Evolutionary conservation across 108 stramenopile genomes (phyloP).

Genomic region (Nitzschia inconspicua): DNA sequence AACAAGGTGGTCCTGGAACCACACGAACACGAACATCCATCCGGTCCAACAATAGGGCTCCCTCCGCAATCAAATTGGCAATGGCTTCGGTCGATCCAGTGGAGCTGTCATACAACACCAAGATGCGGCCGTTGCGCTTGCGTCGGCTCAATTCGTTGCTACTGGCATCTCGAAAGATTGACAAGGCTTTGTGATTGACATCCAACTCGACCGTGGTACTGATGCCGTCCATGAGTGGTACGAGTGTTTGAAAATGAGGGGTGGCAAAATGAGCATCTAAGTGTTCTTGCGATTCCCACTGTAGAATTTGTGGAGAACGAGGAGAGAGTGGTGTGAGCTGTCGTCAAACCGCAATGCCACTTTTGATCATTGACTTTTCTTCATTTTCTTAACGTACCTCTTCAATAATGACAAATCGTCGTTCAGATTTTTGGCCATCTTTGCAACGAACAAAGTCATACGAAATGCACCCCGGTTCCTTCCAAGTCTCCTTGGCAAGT

Average conservation of each 20-base stretch:
- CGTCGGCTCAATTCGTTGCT: not conserved
- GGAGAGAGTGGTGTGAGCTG: too few species aligned
- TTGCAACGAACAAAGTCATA: conserved; percentile 11
- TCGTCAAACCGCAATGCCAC: too few species aligned
- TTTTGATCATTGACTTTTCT: too few species aligned
- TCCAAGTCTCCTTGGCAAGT: conserved; percentile 1
- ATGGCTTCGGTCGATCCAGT: conserved; percentile 51
- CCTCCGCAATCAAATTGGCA: conserved; percentile 35
- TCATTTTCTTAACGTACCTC: too few species aligned
- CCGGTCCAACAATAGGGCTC: conserved; percentile 1
- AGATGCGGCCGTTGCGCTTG: conserved; percentile 3
- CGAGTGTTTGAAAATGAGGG: conserved; percentile 14
- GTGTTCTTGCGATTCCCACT: conserved; percentile 15
- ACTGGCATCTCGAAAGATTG: not conserved
- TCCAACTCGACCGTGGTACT: conserved; percentile 6
- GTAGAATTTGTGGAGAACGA: too few species aligned
- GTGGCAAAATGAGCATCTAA: conserved; percentile 15
- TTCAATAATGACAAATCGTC: conserved; percentile 18
- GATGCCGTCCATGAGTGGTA: conserved; percentile 22
- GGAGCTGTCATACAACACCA: conserved; percentile 52
- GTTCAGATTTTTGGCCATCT: not conserved
- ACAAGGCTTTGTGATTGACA: not conserved
- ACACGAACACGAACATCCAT: conserved; percentile 15
- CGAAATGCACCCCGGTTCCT: conserved; percentile 18
- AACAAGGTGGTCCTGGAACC: conserved; percentile 1